Percentiles rank a stretch among this genome's conserved stretches.
These are phyloP conservation scores for Asterionellopsis glacialis DNA, from an alignment of 108 stramenopile genomes.

Conservation along the genomic window DNA sequence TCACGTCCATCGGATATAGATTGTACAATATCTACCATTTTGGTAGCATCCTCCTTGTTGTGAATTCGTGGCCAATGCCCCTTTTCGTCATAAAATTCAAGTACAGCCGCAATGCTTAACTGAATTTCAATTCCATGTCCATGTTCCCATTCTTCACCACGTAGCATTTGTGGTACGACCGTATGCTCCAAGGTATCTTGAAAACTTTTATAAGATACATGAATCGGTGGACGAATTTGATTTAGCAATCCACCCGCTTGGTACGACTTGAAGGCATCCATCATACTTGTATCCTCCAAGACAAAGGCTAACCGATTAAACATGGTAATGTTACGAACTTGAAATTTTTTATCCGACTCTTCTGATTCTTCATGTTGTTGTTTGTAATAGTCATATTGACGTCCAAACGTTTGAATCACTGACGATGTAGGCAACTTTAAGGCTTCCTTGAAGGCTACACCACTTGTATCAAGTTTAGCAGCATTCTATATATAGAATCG, in stretches of 20 bases:
- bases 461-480: constrained; percentile 42
- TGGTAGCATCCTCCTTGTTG: constrained; percentile 24
- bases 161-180: constrained; percentile 51
- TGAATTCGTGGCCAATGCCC: constrained; percentile 38
- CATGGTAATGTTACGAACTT: constrained; percentile 41
- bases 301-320: constrained; percentile 50
- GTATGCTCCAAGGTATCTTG: constrained; percentile 34
- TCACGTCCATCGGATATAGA: constrained; percentile 8
- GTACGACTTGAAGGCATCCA: constrained; percentile 27
- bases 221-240: constrained; percentile 43
- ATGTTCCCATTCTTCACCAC: constrained; percentile 51
- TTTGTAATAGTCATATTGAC: constrained; percentile 45
- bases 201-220: constrained; percentile 33
- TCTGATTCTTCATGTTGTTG: constrained; percentile 13
- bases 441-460: constrained; percentile 39
- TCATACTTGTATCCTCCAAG: constrained; percentile 20
- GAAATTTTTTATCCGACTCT: constrained; percentile 28
- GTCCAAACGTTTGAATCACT: constrained; percentile 39
- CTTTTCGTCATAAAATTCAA: constrained; percentile 32
- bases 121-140: constrained; percentile 54
- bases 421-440: constrained; percentile 30
- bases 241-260: constrained; percentile 48
- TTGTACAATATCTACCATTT: constrained; percentile 9
- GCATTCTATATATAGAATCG: no score
- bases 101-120: constrained; percentile 27